Conservation (phyloP, 1,284 basidiomycete species). For the Cryptococcus maquisensis region DNA sequence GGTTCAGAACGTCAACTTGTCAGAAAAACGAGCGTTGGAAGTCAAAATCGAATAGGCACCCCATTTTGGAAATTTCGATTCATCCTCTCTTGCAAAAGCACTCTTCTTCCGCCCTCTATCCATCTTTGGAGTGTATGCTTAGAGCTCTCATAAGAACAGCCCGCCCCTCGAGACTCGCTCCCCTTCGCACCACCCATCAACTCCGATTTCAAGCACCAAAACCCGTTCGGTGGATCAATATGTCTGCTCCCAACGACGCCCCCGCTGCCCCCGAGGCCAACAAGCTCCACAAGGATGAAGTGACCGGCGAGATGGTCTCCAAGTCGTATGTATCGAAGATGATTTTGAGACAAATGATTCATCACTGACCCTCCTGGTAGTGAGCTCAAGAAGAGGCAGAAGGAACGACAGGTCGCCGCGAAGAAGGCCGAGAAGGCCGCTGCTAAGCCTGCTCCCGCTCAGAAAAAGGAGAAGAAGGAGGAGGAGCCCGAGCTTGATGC, state of each 20-base stretch:
- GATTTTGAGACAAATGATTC: neutral
- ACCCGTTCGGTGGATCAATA: slow-evolving; percentile 25
- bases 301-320: slow-evolving; percentile 91
- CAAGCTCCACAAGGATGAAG: slow-evolving; percentile 60
- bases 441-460: slow-evolving; percentile 46
- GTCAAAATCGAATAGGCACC: neutral
- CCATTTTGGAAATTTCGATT: neutral
- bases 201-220: neutral
- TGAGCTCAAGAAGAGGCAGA: slow-evolving; percentile 85
- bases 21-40: no score
- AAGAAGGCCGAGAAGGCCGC: slow-evolving; percentile 75
- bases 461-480: slow-evolving; percentile 67
- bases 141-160: slow-evolving; percentile 11
- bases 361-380: slow-evolving; percentile 51
- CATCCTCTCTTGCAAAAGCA: neutral
- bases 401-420: slow-evolving; percentile 78
- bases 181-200: neutral
- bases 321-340: slow-evolving; percentile 74
- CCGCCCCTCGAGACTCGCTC: neutral
- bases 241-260: slow-evolving; percentile 35
- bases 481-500: slow-evolving; percentile 49
- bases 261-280: slow-evolving; percentile 20
- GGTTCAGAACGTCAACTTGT: no score
- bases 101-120: neutral
- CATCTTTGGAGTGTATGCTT: slow-evolving; percentile 12